Percentiles rank a stretch among this genome's conserved stretches.
These are phyloP conservation scores for Penicillium sp. DNA, from an alignment of 2,329 filamentous ascomycete genomes.

Conservation along the genomic window DNA sequence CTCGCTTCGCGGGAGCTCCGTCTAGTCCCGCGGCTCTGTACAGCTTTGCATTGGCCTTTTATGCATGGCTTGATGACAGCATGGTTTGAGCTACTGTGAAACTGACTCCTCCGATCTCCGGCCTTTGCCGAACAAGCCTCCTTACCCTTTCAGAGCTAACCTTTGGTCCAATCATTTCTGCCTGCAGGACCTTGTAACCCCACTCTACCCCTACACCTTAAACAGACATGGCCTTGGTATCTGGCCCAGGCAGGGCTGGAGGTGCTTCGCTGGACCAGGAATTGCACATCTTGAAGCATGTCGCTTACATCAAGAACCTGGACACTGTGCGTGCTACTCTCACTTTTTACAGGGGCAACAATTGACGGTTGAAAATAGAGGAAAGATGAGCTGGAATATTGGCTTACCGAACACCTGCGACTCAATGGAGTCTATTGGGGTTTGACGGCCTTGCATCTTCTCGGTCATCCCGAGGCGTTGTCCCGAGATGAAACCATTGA, in stretches of 20 bases:
- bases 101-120: not conserved
- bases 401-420: constrained; percentile 93
- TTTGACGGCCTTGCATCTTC: constrained; percentile 79
- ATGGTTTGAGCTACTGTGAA: constrained; percentile 10
- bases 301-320: constrained; percentile 88
- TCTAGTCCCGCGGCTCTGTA: constrained; percentile 14
- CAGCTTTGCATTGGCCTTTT: constrained; percentile 7
- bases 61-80: constrained; percentile 18
- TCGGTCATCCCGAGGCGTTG: constrained; percentile 77
- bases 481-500: constrained; percentile 78
- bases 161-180: constrained; percentile 10
- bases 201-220: constrained; percentile 1
- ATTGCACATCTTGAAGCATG: constrained; percentile 66
- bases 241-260: constrained; percentile 58
- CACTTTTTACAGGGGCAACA: constrained; percentile 17
- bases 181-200: not conserved
- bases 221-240: constrained; percentile 57
- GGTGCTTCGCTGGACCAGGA: constrained; percentile 48
- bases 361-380: constrained; percentile 55
- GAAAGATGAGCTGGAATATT: constrained; percentile 95
- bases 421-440: constrained; percentile 98
- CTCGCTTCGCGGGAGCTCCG: constrained; percentile 9
- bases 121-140: constrained; percentile 4
- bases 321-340: constrained; percentile 66
- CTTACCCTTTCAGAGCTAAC: constrained; percentile 8